A percentile compares a stretch with the other conserved stretches of the same genome.
phyloP scores from a whole-genome alignment of 2,329 filamentous ascomycete species.

The Neophaeococcomyces mojaviensis region DNA sequence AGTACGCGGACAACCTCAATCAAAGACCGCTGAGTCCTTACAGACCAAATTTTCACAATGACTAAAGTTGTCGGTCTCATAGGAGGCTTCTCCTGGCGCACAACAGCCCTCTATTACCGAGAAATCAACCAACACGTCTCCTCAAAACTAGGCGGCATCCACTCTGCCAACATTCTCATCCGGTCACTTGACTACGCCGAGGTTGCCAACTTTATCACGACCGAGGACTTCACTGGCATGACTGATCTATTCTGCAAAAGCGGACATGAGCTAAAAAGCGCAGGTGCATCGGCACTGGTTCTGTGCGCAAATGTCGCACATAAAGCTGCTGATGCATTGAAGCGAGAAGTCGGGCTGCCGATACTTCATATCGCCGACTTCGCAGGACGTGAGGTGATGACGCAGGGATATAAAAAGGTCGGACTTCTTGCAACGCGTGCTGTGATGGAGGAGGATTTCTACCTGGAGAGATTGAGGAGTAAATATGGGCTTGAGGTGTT shows the following conservation, averaged over 20 bases:
- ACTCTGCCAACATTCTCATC: constrained; percentile 11
- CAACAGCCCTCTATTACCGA: constrained; percentile 12
- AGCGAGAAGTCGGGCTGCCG: constrained; percentile 4
- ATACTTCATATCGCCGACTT: constrained; percentile 15
- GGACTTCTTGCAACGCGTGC: constrained; percentile 12
- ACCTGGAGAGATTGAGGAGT: constrained; percentile 3
- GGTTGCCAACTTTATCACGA: constrained; percentile 2
- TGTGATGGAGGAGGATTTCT: constrained; percentile 16
- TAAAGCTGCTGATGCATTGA: constrained; percentile 10
- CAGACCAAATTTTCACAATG: no score
- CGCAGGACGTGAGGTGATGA: constrained; percentile 6
- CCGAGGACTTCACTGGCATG: constrained; percentile 8
- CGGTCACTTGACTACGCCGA: constrained; percentile 11
- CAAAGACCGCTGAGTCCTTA: no score
- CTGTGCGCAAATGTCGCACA: constrained; percentile 13
- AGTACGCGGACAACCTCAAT: no score
- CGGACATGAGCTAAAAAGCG: constrained; percentile 9
- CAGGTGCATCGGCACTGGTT: constrained; percentile 5
- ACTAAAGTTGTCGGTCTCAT: constrained; percentile 9
- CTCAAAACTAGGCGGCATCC: constrained; percentile 9
- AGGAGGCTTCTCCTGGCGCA: constrained; percentile 12
- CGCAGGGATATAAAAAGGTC: constrained; percentile 6
- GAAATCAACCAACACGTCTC: constrained; percentile 14
- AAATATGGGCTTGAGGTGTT: constrained; percentile 11
- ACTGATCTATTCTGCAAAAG: constrained; percentile 1